These are phyloP conservation scores for Phytopythium delawarense DNA, from an alignment of 352 stramenopile species.

Conservation along the genomic window DNA sequence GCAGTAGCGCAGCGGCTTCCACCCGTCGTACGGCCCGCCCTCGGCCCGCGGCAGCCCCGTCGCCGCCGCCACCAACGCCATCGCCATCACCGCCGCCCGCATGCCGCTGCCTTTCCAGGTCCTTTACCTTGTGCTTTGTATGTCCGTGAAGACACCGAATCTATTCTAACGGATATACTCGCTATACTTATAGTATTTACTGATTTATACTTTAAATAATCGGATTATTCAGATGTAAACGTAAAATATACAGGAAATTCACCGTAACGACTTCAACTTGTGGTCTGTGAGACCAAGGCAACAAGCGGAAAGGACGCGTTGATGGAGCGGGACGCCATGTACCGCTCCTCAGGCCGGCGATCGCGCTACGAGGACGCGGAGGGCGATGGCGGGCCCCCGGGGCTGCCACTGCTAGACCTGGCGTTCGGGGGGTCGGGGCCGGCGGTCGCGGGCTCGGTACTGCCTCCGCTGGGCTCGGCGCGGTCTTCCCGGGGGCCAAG, in stretches of 20 bases:
- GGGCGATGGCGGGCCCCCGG: background rate
- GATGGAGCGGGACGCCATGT: constrained; percentile 2
- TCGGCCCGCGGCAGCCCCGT: constrained; percentile 9
- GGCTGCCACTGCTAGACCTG: constrained; percentile 25
- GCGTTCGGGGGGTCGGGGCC: constrained; percentile 19
- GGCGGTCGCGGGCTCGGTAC: background rate
- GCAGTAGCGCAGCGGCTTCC: constrained; percentile 79
- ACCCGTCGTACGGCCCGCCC: constrained; percentile 57
- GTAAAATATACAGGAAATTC: background rate
- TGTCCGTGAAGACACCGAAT: background rate
- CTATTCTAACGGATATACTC: no score
- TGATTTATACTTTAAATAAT: background rate
- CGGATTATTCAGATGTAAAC: background rate
- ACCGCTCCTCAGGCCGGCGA: background rate
- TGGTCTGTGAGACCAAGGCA: background rate
- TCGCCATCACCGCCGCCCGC: background rate
- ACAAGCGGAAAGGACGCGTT: constrained; percentile 3
- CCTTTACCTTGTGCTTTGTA: background rate
- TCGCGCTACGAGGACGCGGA: constrained; percentile 3
- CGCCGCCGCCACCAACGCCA: constrained; percentile 17
- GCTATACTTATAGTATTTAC: no score
- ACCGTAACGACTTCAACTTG: constrained; percentile 5
- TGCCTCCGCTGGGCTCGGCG: constrained; percentile 1
- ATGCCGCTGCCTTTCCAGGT: no score
- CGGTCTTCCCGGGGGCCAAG: constrained; percentile 16